Conservation (phyloP, 164 flowering plant species). For the Paratinospora sagittata region DNA sequence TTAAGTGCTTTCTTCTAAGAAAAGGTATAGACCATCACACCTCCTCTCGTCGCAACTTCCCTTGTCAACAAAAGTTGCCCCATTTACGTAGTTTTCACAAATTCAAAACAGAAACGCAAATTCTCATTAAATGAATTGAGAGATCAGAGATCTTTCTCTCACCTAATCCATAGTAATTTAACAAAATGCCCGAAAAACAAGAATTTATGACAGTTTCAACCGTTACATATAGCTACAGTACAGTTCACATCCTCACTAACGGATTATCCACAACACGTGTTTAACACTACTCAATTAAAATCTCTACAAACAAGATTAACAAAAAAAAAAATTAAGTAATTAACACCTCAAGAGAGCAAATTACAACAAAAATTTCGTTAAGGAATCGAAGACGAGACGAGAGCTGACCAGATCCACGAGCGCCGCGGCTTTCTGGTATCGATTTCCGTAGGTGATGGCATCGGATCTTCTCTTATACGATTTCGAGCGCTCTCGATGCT, state of each 20-base stretch:
- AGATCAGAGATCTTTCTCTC: too few species aligned
- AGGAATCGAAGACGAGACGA: not conserved
- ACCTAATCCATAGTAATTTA: too few species aligned
- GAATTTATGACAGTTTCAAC: too few species aligned
- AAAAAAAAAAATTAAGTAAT: not conserved
- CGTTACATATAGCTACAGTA: not conserved
- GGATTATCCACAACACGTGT: not conserved
- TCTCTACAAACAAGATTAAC: not conserved
- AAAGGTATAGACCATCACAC: too few species aligned
- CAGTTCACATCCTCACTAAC: not conserved
- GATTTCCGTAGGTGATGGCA: slow-evolving; percentile 65
- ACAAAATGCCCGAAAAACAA: too few species aligned
- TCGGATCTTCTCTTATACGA: slow-evolving; percentile 42
- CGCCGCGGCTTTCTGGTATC: slow-evolving; percentile 79
- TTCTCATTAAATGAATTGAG: too few species aligned
- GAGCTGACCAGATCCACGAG: slow-evolving; percentile 76
- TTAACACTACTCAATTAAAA: not conserved
- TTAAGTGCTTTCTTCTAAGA: too few species aligned
- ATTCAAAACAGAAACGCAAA: too few species aligned
- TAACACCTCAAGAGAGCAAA: not conserved
- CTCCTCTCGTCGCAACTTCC: too few species aligned
- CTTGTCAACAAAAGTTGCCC: too few species aligned
- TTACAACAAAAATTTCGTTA: not conserved
- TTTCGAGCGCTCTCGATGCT: not conserved
- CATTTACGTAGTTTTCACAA: too few species aligned